phyloP scores from a whole-genome alignment of 805 yeast genomes.

The Lachancea sp. region DNA sequence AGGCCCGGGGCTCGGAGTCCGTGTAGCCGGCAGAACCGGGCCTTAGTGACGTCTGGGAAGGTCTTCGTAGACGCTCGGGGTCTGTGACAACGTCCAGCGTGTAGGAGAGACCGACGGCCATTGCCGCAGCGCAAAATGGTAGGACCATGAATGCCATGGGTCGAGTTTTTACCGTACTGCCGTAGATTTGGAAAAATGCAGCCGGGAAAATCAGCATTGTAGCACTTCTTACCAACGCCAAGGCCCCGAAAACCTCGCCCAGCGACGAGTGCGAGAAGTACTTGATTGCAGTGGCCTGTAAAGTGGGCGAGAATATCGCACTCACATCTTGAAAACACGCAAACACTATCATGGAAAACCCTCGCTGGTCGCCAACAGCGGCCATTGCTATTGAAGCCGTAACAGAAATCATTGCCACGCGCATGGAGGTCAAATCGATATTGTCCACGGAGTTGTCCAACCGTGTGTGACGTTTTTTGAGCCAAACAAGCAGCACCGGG shows the following conservation, averaged over 20 bases:
- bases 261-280: conserved; percentile 51
- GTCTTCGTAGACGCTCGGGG: conserved; percentile 15
- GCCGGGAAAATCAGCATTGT: conserved; percentile 46
- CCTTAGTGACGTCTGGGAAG: conserved; percentile 11
- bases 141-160: conserved; percentile 36
- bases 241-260: conserved; percentile 71
- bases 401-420: conserved; percentile 34
- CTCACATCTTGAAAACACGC: conserved; percentile 42
- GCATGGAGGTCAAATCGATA: conserved; percentile 39
- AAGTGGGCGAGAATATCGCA: conserved; percentile 47
- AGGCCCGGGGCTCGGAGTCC: neutral
- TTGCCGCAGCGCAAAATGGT: conserved; percentile 16
- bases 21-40: neutral
- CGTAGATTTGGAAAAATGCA: conserved; percentile 42
- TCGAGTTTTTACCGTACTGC: conserved; percentile 34
- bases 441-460: conserved; percentile 44
- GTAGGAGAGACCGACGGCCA: conserved; percentile 15
- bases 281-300: conserved; percentile 55
- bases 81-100: conserved; percentile 19
- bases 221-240: conserved; percentile 51
- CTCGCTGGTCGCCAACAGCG: conserved; percentile 20
- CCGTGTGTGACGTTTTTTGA: conserved; percentile 33
- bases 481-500: conserved; percentile 41
- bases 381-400: conserved; percentile 33
- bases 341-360: conserved; percentile 24